These are phyloP conservation scores for Clitopilus hobsonii DNA, from an alignment of 768 basidiomycete genomes.

Conservation along the genomic window DNA sequence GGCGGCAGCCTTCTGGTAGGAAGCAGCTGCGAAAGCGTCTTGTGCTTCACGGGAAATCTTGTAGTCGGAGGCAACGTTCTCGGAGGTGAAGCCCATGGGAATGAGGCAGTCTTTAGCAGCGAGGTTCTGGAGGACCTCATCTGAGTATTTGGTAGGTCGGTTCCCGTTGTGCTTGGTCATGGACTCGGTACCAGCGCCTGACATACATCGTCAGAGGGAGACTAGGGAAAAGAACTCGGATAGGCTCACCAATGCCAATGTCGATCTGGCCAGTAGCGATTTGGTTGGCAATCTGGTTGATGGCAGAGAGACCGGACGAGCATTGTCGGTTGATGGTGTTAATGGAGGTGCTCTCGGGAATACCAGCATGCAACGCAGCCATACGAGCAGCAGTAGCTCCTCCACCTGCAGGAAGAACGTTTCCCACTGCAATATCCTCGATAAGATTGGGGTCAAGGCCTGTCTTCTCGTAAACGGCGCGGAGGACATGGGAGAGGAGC, in stretches of 20 bases:
- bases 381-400: slow-evolving; percentile 81
- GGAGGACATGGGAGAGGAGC: slow-evolving; percentile 70
- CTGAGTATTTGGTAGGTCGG: slow-evolving; percentile 50
- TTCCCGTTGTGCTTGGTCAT: slow-evolving; percentile 80
- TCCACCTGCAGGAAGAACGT: slow-evolving; percentile 83
- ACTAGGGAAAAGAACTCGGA: background rate
- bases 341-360: slow-evolving; percentile 69
- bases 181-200: slow-evolving; percentile 83
- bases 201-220: slow-evolving; percentile 1
- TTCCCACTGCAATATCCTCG: slow-evolving; percentile 82
- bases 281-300: slow-evolving; percentile 78
- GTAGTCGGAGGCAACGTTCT: slow-evolving; percentile 82
- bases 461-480: slow-evolving; percentile 63
- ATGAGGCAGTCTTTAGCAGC: slow-evolving; percentile 79
- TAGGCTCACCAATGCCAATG: slow-evolving; percentile 74
- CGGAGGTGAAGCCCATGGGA: slow-evolving; percentile 93
- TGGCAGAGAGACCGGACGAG: slow-evolving; percentile 79
- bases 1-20: slow-evolving; percentile 78
- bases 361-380: slow-evolving; percentile 84
- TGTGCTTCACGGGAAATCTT: slow-evolving; percentile 67
- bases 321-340: slow-evolving; percentile 93
- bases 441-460: slow-evolving; percentile 77
- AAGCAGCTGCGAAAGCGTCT: slow-evolving; percentile 79
- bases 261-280: slow-evolving; percentile 80
- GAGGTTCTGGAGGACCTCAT: slow-evolving; percentile 57